Conservation (phyloP, 2,329 filamentous ascomycete genomes). For the Thermoascus crustaceus region DNA sequence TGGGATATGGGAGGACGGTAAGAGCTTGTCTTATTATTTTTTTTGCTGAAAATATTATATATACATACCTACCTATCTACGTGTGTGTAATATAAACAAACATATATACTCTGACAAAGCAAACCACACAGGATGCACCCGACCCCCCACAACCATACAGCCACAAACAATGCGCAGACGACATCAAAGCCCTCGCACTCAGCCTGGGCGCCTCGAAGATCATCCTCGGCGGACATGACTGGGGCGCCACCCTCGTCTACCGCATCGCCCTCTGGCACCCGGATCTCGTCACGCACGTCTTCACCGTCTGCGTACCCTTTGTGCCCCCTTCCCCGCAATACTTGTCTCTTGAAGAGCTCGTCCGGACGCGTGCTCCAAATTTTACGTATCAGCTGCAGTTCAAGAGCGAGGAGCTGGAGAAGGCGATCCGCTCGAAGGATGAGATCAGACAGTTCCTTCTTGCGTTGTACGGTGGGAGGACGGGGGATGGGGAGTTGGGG, state of each 20-base stretch:
- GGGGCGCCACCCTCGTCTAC: conserved; percentile 75
- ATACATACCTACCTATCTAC: too few species aligned
- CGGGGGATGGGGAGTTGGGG: conserved; percentile 46
- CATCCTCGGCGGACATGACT: conserved; percentile 86
- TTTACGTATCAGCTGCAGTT: conserved; percentile 84
- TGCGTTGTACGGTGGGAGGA: conserved; percentile 60
- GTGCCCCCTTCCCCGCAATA: conserved; percentile 46
- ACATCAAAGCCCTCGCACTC: conserved; percentile 64
- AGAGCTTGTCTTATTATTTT: conserved; percentile 6
- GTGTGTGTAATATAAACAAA: too few species aligned
- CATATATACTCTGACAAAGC: too few species aligned
- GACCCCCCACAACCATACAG: conserved; percentile 56
- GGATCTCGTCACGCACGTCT: conserved; percentile 62
- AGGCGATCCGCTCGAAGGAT: conserved; percentile 47
- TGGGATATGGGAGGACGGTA: conserved; percentile 75
- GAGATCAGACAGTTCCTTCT: conserved; percentile 63
- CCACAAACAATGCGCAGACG: conserved; percentile 62
- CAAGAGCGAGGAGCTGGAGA: conserved; percentile 58
- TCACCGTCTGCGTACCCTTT: conserved; percentile 75
- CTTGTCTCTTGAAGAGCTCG: conserved; percentile 51
- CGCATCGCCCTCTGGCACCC: conserved; percentile 67
- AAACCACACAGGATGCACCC: conserved; percentile 48
- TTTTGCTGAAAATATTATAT: not conserved
- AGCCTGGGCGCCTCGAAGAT: conserved; percentile 51
- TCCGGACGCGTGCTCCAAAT: conserved; percentile 52